Evolutionary conservation across 352 stramenopile genomes (phyloP), one percentile per base, ranked within the genome.

Genomic region (Elongisporangium undulatum): DNA sequence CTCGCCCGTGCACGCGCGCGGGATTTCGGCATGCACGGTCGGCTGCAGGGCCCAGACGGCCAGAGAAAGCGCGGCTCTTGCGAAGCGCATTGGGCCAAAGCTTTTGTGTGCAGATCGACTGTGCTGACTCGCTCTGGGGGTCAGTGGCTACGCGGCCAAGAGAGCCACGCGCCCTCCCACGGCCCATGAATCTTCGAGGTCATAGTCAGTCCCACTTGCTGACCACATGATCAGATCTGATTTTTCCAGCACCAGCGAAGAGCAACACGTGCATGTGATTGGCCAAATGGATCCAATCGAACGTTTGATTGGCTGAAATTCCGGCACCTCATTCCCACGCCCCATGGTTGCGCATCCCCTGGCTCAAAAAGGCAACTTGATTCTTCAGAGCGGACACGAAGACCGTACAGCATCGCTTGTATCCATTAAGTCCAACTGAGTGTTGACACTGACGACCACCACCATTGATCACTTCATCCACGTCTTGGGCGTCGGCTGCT

Each of bases 401-500:
- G n/a, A n/a, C n/a, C n/a, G n/a, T n/a, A n/a, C n/a, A 39, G 29
- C 12, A 39, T 39, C 12, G 29, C 26, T 39, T 38, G 26, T 38
- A 38, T 38, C 26, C 26, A 12, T n/a, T n/a, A n/a, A n/a, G n/a
- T n/a, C n/a, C 26, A 1, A 38, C 6, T 13, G 2, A 38, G 1
- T 13, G 26, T 7, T 38, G 26, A 9, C 26, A 38, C 4, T 38
- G 26, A 38, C 5, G 26, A 38, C 26, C 26, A 38, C 26, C 5
- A 38, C 9, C 2, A 5, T 26, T 26, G 23, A 5, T 45, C 13
- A 22, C 17, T 86, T 87, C 74, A 92, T 88, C 82, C 82, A 93
- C 51, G 77, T 66, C 13, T 76, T 82, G 51, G 86, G 64, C 34
- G 68, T 90, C 51, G 78, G 75, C 48, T 77, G 69, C 53, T 90